Evolutionary conservation across 129 eudicot species (phyloP).

Genomic region (sunflower (Helianthus annuus)): DNA sequence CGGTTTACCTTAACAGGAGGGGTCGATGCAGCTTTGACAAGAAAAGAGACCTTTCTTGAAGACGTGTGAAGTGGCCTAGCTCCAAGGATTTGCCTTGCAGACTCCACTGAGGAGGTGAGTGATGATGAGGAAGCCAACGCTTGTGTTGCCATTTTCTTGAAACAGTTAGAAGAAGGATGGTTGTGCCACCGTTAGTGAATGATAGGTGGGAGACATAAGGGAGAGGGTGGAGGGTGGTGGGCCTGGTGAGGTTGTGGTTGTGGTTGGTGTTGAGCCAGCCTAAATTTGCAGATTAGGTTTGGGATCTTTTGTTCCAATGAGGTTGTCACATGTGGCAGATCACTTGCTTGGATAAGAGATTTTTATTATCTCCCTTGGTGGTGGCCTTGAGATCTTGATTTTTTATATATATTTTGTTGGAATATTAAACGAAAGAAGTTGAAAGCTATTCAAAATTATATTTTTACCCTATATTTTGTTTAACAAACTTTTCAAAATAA

Average conservation of each 20-base stretch:
- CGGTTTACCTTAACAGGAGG: constrained; percentile 89
- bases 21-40: constrained; percentile 78
- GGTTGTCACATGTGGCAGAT: constrained; percentile 55
- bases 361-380: constrained; percentile 30
- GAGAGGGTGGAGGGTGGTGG: constrained; percentile 49
- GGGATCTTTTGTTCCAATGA: constrained; percentile 62
- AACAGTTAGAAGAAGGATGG: constrained; percentile 14
- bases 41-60: constrained; percentile 64
- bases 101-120: constrained; percentile 73
- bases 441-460: not conserved
- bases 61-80: constrained; percentile 49
- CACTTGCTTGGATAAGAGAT: constrained; percentile 59
- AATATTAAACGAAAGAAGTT: not conserved
- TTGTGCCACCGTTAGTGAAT: constrained; percentile 18
- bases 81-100: constrained; percentile 65
- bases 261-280: constrained; percentile 51
- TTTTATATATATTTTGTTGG: not conserved
- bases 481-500: not conserved
- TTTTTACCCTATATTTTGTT: too few species aligned
- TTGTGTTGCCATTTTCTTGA: constrained; percentile 73
- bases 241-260: constrained; percentile 43
- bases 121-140: constrained; percentile 91
- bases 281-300: constrained; percentile 51
- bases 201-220: constrained; percentile 36
- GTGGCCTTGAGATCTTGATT: constrained; percentile 16